These are phyloP conservation scores for Calonectria hongkongensis DNA, from an alignment of 2,329 filamentous ascomycete genomes.

Conservation along the genomic window DNA sequence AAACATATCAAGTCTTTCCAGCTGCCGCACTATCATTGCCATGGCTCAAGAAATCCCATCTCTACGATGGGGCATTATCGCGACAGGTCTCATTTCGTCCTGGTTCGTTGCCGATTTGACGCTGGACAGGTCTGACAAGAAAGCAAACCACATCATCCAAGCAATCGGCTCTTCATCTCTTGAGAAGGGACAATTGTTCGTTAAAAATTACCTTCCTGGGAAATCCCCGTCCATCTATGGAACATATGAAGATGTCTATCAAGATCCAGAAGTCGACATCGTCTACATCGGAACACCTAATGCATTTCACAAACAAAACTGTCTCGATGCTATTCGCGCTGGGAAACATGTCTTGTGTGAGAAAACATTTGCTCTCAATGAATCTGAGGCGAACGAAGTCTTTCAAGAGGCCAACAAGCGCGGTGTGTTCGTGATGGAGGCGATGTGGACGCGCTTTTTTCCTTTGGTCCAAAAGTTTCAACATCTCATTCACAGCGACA, in stretches of 20 bases:
- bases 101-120: constrained; percentile 65
- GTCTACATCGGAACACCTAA: constrained; percentile 67
- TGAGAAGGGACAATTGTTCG: constrained; percentile 62
- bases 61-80: constrained; percentile 37
- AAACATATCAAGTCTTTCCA: too few species aligned
- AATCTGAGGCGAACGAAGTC: constrained; percentile 61
- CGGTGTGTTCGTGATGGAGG: constrained; percentile 66
- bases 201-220: constrained; percentile 55
- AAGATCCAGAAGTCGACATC: constrained; percentile 63
- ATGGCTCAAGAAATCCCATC: constrained; percentile 11
- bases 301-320: constrained; percentile 64
- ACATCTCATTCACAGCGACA: constrained; percentile 60
- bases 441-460: constrained; percentile 67
- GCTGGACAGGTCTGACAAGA: constrained; percentile 58
- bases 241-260: constrained; percentile 63
- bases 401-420: constrained; percentile 60
- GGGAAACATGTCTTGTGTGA: constrained; percentile 67
- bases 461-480: constrained; percentile 60
- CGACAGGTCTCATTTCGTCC: constrained; percentile 33
- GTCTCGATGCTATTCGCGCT: constrained; percentile 62
- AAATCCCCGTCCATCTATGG: constrained; percentile 59
- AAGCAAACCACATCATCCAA: constrained; percentile 63
- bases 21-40: too few species aligned
- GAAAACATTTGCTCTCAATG: constrained; percentile 64
- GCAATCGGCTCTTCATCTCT: constrained; percentile 64